Base-by-base conservation (phyloP, 768 basidiomycete genomes). In the Rhodosporidiobolus sp. region DNA sequence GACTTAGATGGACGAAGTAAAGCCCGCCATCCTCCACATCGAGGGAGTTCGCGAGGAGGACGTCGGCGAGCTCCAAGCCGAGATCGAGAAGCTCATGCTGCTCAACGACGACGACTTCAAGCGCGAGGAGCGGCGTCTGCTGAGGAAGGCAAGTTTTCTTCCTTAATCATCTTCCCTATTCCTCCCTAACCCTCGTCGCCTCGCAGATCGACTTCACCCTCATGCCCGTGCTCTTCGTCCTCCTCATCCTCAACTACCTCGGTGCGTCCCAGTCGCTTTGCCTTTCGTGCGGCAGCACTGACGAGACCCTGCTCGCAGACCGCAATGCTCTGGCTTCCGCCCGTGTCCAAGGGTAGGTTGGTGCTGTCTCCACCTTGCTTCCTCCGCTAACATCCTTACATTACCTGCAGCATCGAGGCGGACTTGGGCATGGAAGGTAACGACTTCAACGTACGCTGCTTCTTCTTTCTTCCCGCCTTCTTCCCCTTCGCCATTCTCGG, bases 311-410 rank as follows among this genome's bases (percentile, higher is more conserved):
- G 7, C 48, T 49, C 17, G 48, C 48, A 49, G 48, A 72, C 38
- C 65, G 70, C 43, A 79, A 79, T 52, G 78, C 78, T 12, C 73
- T 79, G 22, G 77, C 77, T 16, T 68, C 66, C 11, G 72, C 67
- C 17, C 70, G 78, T 34, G 78, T 73, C 26, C 72, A 73, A 55
- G 72, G 72, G 52, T 53, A 14, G 9, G 52, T 7, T n/a, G 16
- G 9, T 28, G 20, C 52, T 26, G 16, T 20, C 49, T 43, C 38
- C 38, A 14, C 14, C 38, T 43, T 43, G 38, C 38, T 5, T 50
- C 49, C 26, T n/a, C n/a, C n/a, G n/a, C 49, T 19, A 20, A 50
- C 49, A 7, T 20, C 49, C 49, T 53, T n/a, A 14, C n/a, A 7
- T n/a, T 14, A 5, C 48, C 7, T n/a, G 52, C 52, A 53, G 52